Evolutionary conservation across 345 rosid species (phyloP), one percentile per base, ranked within the genome.

Genomic region (Camelina hispida): DNA sequence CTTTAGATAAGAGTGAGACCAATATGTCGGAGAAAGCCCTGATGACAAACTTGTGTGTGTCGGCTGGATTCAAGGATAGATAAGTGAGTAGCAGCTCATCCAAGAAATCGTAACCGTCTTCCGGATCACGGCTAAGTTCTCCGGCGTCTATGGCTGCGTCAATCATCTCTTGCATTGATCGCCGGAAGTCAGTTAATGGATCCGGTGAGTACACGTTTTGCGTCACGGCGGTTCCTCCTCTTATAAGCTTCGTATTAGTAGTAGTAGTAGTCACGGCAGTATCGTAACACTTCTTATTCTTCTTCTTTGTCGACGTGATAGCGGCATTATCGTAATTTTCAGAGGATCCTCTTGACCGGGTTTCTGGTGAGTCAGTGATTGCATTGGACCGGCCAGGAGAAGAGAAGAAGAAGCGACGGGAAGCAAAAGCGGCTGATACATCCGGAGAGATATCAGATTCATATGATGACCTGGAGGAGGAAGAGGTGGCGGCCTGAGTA

Each of bases 91-190:
- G 84, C 37, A 94, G 88, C 85, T 94, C 96, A 54, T 87, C 87
- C 82, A 94, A 81, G 82, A 72, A 86, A 3, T 95, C 90, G 85
- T 93, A 92, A 18, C 84, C 88, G 54, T 91, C 96, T 7, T 77
- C 68, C 54, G 85, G 73, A 58, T 44, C 48, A 44, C 61, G 77
- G 38, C 79, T 85, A 56, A 77, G 30, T 5, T 77, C 76, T 20
- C 76, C 80, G 55, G 80, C 66, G 30, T 22, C 30, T 1, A 71
- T 64, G 15, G 76, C 80, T 23, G 97, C 97, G 74, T 91, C 93
- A 75, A 90, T 89, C 99, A 95, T 95, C 84, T 95, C 99, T 65
- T 89, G 87, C 99, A 95, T 95, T 73, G 99, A 95, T 79, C 71
- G 76, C 74, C 97, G 71, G 87, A 95, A 92, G 74, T 91, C 97